These are phyloP conservation scores for Aspergillus arachidicola DNA, from an alignment of 2,329 filamentous ascomycete genomes.

Conservation along the genomic window DNA sequence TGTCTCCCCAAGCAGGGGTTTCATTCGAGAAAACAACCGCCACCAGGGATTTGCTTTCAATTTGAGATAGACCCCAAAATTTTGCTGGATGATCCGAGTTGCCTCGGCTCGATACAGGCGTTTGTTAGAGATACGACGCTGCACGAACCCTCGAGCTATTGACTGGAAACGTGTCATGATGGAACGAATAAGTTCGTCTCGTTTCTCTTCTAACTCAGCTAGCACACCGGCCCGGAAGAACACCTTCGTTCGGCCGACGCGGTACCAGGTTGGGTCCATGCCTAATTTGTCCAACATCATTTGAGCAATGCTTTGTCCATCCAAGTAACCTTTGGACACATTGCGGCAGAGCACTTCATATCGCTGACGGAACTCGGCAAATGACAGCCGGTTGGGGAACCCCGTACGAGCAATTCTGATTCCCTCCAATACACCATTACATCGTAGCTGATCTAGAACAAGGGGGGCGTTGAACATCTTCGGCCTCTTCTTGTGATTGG, in stretches of 20 bases:
- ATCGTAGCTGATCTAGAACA: slow-evolving; percentile 96
- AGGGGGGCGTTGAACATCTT: slow-evolving; percentile 90
- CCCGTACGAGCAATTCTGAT: slow-evolving; percentile 96
- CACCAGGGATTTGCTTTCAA: slow-evolving; percentile 96
- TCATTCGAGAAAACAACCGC: slow-evolving; percentile 93
- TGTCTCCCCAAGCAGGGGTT: slow-evolving; percentile 88
- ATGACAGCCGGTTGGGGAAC: slow-evolving; percentile 90
- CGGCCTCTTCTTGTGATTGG: slow-evolving; percentile 95
- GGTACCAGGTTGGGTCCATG: slow-evolving; percentile 82
- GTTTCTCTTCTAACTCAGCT: slow-evolving; percentile 93
- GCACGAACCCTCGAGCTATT: slow-evolving; percentile 83
- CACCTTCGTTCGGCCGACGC: slow-evolving; percentile 93
- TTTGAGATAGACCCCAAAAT: slow-evolving; percentile 88
- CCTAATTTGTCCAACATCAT: slow-evolving; percentile 88
- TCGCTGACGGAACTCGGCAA: slow-evolving; percentile 90
- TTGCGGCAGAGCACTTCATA: slow-evolving; percentile 91
- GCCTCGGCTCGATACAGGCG: slow-evolving; percentile 92
- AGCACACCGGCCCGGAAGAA: slow-evolving; percentile 97
- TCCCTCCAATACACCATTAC: slow-evolving; percentile 98
- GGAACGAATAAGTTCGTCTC: slow-evolving; percentile 87
- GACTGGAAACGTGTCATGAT: slow-evolving; percentile 95
- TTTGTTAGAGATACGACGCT: slow-evolving; percentile 87
- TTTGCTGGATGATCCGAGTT: slow-evolving; percentile 89
- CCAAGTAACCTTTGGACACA: slow-evolving; percentile 87
- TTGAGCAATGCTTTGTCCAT: slow-evolving; percentile 81